These are phyloP conservation scores for Paecilomyces dactylethromorphus DNA, from an alignment of 2,329 filamentous ascomycete species.

Conservation along the genomic window DNA sequence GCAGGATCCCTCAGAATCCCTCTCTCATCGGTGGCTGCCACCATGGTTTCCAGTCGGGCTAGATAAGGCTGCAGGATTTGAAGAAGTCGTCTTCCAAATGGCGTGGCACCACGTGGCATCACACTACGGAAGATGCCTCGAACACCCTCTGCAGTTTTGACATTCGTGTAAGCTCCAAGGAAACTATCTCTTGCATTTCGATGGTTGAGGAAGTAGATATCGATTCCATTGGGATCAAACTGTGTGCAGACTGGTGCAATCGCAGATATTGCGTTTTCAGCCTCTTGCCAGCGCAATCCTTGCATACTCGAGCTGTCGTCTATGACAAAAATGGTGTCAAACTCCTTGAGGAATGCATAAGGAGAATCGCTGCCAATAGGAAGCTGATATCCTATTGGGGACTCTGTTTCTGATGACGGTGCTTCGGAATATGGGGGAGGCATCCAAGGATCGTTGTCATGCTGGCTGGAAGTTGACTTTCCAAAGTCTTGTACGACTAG, in stretches of 20 bases:
- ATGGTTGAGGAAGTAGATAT: constrained; percentile 86
- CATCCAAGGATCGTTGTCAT: not conserved
- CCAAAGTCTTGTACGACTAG: not conserved
- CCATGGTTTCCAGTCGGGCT: constrained; percentile 42
- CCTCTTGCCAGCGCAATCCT: constrained; percentile 70
- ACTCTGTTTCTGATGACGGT: constrained; percentile 26
- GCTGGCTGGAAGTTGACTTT: not conserved
- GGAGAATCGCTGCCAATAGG: constrained; percentile 49
- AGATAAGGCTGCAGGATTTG: constrained; percentile 71
- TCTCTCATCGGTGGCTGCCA: constrained; percentile 31
- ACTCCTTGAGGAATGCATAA: constrained; percentile 68
- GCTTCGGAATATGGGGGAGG: constrained; percentile 3
- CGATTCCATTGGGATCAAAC: constrained; percentile 77
- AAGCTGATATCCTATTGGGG: constrained; percentile 14
- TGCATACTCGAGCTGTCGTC: constrained; percentile 89
- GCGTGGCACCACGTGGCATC: constrained; percentile 60
- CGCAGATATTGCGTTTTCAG: constrained; percentile 58
- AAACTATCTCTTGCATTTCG: constrained; percentile 31
- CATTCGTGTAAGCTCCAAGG: constrained; percentile 56
- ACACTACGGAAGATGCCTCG: constrained; percentile 64
- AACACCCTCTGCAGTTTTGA: constrained; percentile 55
- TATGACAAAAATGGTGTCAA: constrained; percentile 85
- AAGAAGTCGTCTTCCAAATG: constrained; percentile 65
- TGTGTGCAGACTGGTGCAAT: constrained; percentile 77
- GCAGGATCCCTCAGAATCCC: constrained; percentile 14